These are phyloP conservation scores for Suillus plorans DNA, from an alignment of 768 basidiomycete species.

Conservation along the genomic window DNA sequence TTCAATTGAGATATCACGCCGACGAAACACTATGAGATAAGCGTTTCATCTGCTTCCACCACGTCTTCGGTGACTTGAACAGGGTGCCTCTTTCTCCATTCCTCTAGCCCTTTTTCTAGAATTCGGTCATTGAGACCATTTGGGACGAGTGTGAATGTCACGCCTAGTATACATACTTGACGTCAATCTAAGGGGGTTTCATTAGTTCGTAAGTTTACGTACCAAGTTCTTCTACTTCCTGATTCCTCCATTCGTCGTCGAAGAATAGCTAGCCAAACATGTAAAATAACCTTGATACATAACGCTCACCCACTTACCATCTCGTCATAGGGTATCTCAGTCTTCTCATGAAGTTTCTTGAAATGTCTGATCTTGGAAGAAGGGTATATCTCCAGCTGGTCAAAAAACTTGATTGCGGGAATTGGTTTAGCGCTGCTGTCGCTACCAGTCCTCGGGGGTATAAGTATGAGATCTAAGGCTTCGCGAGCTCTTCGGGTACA, in stretches of 20 bases:
- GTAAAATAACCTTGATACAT: background rate
- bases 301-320: conserved; percentile 51
- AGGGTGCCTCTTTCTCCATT: conserved; percentile 61
- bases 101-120: conserved; percentile 68
- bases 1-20: background rate
- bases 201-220: conserved; percentile 8
- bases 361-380: conserved; percentile 85
- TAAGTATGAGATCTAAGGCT: conserved; percentile 63
- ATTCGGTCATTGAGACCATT: conserved; percentile 57
- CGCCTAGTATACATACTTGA: conserved; percentile 43
- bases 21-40: background rate
- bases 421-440: conserved; percentile 27
- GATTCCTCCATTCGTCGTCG: conserved; percentile 64
- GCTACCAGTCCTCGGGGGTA: conserved; percentile 39
- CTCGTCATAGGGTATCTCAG: conserved; percentile 74
- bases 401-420: conserved; percentile 62
- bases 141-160: conserved; percentile 76
- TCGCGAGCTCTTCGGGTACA: conserved; percentile 58
- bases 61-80: conserved; percentile 7
- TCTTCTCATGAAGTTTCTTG: conserved; percentile 66
- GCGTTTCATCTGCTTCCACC: background rate
- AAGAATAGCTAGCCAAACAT: conserved; percentile 52
- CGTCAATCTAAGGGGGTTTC: background rate
- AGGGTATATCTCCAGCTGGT: conserved; percentile 74
- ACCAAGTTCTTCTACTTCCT: conserved; percentile 60